phyloP scores from a whole-genome alignment of 352 stramenopile species.

The Vaucheria bursata region DNA sequence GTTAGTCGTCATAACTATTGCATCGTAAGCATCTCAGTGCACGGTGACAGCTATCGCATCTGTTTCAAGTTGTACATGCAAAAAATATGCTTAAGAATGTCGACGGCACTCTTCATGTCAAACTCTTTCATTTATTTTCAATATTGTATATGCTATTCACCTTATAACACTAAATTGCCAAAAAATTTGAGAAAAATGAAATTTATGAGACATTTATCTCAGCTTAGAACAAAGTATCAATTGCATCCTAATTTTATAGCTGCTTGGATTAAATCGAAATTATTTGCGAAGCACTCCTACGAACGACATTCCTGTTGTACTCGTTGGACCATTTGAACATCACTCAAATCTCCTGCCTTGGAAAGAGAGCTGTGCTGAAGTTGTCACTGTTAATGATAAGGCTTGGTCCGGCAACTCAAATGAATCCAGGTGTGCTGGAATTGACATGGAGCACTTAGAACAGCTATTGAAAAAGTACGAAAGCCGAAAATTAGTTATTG shows the following conservation, averaged over 20 bases:
- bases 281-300: not conserved
- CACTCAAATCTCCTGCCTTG: slow-evolving; percentile 95
- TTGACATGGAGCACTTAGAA: slow-evolving; percentile 60
- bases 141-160: too few species aligned
- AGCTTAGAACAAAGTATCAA: too few species aligned
- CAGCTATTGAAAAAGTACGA: slow-evolving; percentile 56
- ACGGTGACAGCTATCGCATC: too few species aligned
- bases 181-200: not conserved
- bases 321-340: slow-evolving; percentile 78
- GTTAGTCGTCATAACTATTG: too few species aligned
- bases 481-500: slow-evolving; percentile 40
- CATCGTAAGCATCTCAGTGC: too few species aligned
- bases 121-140: too few species aligned
- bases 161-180: too few species aligned
- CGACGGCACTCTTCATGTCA: too few species aligned
- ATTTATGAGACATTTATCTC: not conserved
- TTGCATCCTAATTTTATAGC: not conserved
- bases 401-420: too few species aligned
- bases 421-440: too few species aligned
- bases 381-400: slow-evolving; percentile 60
- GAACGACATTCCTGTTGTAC: slow-evolving; percentile 19
- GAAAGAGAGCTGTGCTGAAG: slow-evolving; percentile 74
- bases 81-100: slow-evolving; percentile 16
- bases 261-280: not conserved
- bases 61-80: too few species aligned